Conservation (phyloP, 148 eudicot species). For the Dysphania ambrosioides region DNA sequence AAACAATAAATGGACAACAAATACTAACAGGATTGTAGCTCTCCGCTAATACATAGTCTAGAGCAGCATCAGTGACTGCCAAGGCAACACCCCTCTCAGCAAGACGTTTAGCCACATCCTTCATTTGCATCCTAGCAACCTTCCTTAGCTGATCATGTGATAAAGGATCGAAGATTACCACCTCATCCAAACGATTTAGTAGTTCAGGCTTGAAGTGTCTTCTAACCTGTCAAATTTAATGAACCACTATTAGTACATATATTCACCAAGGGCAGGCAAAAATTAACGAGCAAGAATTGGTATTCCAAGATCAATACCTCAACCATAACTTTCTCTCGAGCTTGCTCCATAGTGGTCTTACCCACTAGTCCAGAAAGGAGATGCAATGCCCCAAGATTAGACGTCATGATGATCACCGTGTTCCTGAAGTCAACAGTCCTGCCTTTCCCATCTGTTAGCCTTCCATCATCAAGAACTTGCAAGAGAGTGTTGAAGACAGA, state of each 20-base stretch:
- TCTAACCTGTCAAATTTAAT: slow-evolving; percentile 46
- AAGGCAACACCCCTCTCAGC: slow-evolving; percentile 79
- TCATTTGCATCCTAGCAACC: slow-evolving; percentile 76
- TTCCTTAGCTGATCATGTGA: slow-evolving; percentile 69
- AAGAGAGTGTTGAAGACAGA: slow-evolving; percentile 74
- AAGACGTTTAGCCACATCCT: slow-evolving; percentile 70
- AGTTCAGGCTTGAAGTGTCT: slow-evolving; percentile 82
- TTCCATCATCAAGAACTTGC: slow-evolving; percentile 91
- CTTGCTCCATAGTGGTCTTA: slow-evolving; percentile 57
- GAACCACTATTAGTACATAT: background rate
- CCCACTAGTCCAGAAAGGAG: slow-evolving; percentile 67
- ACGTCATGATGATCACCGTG: slow-evolving; percentile 81
- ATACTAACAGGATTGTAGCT: slow-evolving; percentile 85
- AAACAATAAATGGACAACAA: no score
- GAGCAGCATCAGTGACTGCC: slow-evolving; percentile 81
- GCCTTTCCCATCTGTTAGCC: slow-evolving; percentile 90
- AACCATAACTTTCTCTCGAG: slow-evolving; percentile 73
- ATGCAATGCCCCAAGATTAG: slow-evolving; percentile 86
- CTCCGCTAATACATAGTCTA: slow-evolving; percentile 64
- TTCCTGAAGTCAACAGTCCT: slow-evolving; percentile 83
- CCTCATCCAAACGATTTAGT: slow-evolving; percentile 74
- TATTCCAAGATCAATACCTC: slow-evolving; percentile 42
- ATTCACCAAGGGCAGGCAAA: background rate
- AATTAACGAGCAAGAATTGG: background rate
- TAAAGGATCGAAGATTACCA: slow-evolving; percentile 82